phyloP scores from a whole-genome alignment of 495 filamentous ascomycete species.

The Daldinia loculata region DNA sequence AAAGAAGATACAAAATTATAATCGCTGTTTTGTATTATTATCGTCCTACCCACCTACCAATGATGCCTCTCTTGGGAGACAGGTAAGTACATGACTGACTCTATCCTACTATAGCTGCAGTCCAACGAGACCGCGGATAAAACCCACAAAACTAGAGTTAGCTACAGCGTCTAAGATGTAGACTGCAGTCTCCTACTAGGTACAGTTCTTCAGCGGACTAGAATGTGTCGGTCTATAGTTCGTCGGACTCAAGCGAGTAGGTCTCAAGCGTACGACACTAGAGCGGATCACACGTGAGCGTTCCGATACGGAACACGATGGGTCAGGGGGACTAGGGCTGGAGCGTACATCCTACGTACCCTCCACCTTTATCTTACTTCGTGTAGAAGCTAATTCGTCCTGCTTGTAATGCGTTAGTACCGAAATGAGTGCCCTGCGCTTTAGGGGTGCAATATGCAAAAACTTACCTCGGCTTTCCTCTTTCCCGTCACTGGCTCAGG shows the following conservation, averaged over 20 bases:
- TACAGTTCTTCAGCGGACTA: conserved; percentile 16
- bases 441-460: not conserved
- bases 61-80: not conserved
- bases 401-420: conserved; percentile 44
- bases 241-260: not conserved
- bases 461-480: conserved; percentile 75
- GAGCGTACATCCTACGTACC: conserved; percentile 30
- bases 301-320: not conserved
- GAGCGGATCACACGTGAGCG: not conserved
- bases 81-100: not conserved
- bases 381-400: conserved; percentile 43
- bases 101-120: not conserved
- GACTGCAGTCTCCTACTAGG: not conserved
- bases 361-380: conserved; percentile 44
- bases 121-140: not conserved
- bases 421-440: not conserved
- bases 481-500: conserved; percentile 78
- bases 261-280: not conserved
- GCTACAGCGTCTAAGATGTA: not conserved
- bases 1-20: not conserved
- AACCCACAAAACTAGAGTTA: not conserved
- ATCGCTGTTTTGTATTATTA: conserved; percentile 3
- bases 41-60: not conserved
- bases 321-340: not conserved
- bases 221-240: conserved; percentile 5